These are phyloP conservation scores for Angophora floribunda DNA, from an alignment of 345 rosid genomes.

Conservation along the genomic window DNA sequence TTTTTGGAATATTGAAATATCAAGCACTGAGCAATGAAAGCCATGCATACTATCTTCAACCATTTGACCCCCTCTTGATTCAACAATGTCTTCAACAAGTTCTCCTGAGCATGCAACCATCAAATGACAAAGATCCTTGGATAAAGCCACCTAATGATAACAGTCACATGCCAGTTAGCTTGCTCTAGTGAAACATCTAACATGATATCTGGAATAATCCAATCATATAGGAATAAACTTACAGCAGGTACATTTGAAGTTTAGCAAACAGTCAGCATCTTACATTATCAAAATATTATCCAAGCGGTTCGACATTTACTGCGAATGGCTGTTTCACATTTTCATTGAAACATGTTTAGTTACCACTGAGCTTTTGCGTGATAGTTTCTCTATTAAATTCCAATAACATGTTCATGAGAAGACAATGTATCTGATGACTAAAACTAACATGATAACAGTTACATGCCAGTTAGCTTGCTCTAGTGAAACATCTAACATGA, in stretches of 20 bases:
- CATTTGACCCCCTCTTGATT: constrained; percentile 15
- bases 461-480: background rate
- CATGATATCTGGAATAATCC: background rate
- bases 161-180: background rate
- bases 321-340: background rate
- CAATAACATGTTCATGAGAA: background rate
- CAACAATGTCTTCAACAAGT: constrained; percentile 33
- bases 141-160: constrained; percentile 58
- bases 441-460: constrained; percentile 1
- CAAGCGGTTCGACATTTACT: background rate
- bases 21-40: constrained; percentile 60
- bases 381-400: too few species aligned
- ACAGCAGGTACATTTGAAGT: background rate
- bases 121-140: constrained; percentile 77
- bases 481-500: background rate
- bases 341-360: background rate
- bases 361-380: background rate
- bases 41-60: constrained; percentile 32
- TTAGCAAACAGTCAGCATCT: background rate
- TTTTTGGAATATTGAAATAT: constrained; percentile 72
- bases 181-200: background rate
- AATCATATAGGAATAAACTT: background rate
- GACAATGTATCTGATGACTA: background rate
- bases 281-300: background rate
- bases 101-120: constrained; percentile 72